Conservation (phyloP, 2,329 filamentous ascomycete species). For the Aspergillus candidus region DNA sequence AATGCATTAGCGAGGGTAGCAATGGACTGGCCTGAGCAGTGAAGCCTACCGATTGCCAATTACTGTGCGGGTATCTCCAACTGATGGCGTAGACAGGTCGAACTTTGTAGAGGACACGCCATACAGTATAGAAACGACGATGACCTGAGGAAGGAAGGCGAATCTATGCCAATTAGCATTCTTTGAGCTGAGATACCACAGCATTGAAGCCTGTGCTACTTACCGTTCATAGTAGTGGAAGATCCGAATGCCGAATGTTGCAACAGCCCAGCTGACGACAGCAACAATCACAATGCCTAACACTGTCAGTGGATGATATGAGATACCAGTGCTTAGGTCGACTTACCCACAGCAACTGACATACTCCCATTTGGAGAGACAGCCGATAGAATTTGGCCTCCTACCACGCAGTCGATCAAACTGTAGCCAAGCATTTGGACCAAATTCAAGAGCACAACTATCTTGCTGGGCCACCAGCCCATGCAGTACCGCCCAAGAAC, state of each 20-base stretch:
- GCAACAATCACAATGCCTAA: slow-evolving; percentile 56
- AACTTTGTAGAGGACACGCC: slow-evolving; percentile 57
- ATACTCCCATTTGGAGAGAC: slow-evolving; percentile 54
- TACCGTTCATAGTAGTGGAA: slow-evolving; percentile 64
- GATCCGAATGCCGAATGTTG: slow-evolving; percentile 60
- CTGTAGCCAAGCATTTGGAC: slow-evolving; percentile 58
- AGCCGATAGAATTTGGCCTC: slow-evolving; percentile 62
- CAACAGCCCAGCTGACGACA: slow-evolving; percentile 57
- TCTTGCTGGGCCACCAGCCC: slow-evolving; percentile 61
- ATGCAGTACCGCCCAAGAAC: slow-evolving; percentile 57
- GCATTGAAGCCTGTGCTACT: slow-evolving; percentile 6
- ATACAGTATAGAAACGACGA: slow-evolving; percentile 56
- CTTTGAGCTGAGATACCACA: not conserved
- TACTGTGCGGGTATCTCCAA: slow-evolving; percentile 48
- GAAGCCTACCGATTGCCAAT: slow-evolving; percentile 39
- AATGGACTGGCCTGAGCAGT: too few relatives aligned
- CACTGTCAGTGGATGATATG: slow-evolving; percentile 3
- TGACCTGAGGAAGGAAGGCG: slow-evolving; percentile 58
- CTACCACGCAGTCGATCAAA: slow-evolving; percentile 60
- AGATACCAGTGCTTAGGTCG: not conserved
- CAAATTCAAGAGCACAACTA: slow-evolving; percentile 58
- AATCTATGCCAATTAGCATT: slow-evolving; percentile 38
- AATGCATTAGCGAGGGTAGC: not conserved
- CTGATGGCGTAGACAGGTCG: slow-evolving; percentile 48
- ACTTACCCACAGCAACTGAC: slow-evolving; percentile 55